Evolutionary conservation across 305 asterid genomes (phyloP), one percentile per base, ranked within the genome.

Genomic region (Solanum hybrid): DNA sequence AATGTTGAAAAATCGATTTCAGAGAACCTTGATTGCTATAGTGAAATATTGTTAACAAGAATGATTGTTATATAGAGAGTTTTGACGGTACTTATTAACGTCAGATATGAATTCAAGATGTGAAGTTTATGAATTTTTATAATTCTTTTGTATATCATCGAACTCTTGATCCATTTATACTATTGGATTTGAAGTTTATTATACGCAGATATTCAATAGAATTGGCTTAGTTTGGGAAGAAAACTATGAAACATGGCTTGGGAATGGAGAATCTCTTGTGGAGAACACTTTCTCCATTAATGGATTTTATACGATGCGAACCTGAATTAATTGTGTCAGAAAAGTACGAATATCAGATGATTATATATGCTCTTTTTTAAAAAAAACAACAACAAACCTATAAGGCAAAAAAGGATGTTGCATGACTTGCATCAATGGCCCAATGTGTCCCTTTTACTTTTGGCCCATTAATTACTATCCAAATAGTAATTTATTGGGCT

Each of bases 301-400:
- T 61, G 11, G 12, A 64, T 64, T 64, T 64, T 22, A 64, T 64
- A 8, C 13, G 28, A 64, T 64, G 28, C 12, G 3, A 64, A 22
- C 6, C 28, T 64, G 3, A 8, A 64, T 64, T 22, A 22, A 8
- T 64, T 64, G 73, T 64, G 28, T 22, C 28, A 13, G 3, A 14
- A 42, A 42, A 42, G 18, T 42, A 64, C 5, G 5, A 22, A 22
- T 61, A 61, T 61, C 12, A 61, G 11, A 4, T 64, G 73, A 64
- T 22, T 64, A 22, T 61, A 1, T 20, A 1, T 51, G n/a, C n/a
- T n/a, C n/a, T 16, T 14, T 5, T 16, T 18, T 2, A 0, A 37
- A 37, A 0, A 8, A 33, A 0, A n/a, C n/a, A n/a, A n/a, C n/a
- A n/a, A n/a, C 42, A 10, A 37, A 37, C 12, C 0, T 37, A 3